Evolutionary conservation across 768 basidiomycete genomes (phyloP).

Genomic region (Suillus decipiens): DNA sequence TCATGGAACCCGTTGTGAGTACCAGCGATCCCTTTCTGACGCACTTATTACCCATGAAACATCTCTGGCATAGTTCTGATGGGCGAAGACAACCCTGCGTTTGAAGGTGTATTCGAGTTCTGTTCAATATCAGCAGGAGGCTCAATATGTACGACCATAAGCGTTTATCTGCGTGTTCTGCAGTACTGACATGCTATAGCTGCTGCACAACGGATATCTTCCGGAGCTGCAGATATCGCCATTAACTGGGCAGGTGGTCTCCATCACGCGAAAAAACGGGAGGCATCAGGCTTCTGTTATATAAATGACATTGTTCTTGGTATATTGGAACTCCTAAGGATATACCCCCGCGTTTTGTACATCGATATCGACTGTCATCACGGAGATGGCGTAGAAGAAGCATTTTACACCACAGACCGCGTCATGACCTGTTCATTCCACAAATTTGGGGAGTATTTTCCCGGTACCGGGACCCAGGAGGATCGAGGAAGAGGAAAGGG

Average conservation of each 20-base stretch:
- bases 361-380: constrained; percentile 99
- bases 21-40: not conserved
- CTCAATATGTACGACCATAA: constrained; percentile 71
- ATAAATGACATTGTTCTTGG: constrained; percentile 97
- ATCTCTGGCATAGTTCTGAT: constrained; percentile 44
- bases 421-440: constrained; percentile 98
- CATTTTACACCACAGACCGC: constrained; percentile 95
- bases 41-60: constrained; percentile 11
- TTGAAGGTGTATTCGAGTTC: constrained; percentile 96
- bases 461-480: constrained; percentile 78
- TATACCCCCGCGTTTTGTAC: constrained; percentile 86
- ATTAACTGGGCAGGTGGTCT: constrained; percentile 99
- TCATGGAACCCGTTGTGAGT: constrained; percentile 81
- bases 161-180: not conserved
- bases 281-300: constrained; percentile 98
- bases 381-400: constrained; percentile 98
- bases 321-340: constrained; percentile 84
- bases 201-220: constrained; percentile 78
- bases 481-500: constrained; percentile 85
- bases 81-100: constrained; percentile 95
- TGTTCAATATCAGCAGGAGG: constrained; percentile 97
- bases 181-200: constrained; percentile 41
- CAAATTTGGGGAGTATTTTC: constrained; percentile 88
- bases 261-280: constrained; percentile 99
- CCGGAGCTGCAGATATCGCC: constrained; percentile 77